Evolutionary conservation across 495 filamentous ascomycete species (phyloP), one percentile per base, ranked within the genome.

Genomic region (Tricharina praecox): DNA sequence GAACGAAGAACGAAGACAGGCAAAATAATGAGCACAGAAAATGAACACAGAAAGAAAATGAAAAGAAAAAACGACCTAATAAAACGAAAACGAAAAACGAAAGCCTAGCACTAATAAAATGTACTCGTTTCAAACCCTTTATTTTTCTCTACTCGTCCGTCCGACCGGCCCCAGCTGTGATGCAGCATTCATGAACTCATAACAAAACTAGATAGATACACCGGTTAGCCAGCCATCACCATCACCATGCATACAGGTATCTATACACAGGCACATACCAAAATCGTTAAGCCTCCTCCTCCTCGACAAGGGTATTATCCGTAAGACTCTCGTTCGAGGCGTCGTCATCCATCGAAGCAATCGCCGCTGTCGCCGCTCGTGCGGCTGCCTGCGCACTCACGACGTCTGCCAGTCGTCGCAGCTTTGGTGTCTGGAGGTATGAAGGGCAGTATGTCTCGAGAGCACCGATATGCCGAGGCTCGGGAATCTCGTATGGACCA

Each of bases 401-500:
- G 58, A 99, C 95, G 67, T 99, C 92, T 32, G 92, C 92, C 46
- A 99, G 70, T 36, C 92, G 77, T 67, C 93, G 93, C 48, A 99
- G 65, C 39, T 87, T 77, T 20, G 88, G 86, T 18, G 87, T 95
- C 81, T 95, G 92, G 38, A 99, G 73, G 86, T 90, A 95, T 16
- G 85, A 90, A 26, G 90, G 92, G 16, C 90, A 94, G 62, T 96
- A 96, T 7, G 92, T 99, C 68, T 99, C 92, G 56, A 99, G 62
- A 24, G 92, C 92, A 1, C 85, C 94, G 60, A 99, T 99, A 23
- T 81, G 80, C 50, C 92, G 76, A 19, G 92, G 92, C 61, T 96
- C 92, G 18, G 92, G 88, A 60, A 99, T 96, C 65, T 96, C 92
- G 61, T 96, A 99, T 30, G 90, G 92, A n/a, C 92, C 92, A 54